A percentile compares a stretch with the other conserved stretches of the same genome.
Evolutionary conservation across 78 protist species (phyloP).

Genomic region (Dictyostelium brefeldianum): DNA sequence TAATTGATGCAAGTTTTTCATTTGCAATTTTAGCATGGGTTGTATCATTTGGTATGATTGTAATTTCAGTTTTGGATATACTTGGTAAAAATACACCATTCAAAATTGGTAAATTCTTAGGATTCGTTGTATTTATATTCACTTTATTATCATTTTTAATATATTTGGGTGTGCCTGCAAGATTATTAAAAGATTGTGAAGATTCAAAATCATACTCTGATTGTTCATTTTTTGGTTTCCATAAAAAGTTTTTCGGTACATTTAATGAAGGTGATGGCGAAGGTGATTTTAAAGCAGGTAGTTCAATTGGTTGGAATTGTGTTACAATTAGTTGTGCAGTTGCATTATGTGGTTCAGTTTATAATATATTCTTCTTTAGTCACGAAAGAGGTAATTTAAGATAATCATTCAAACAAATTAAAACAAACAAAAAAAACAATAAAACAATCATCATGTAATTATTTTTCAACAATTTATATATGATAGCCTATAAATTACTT

Average conservation of each 20-base stretch:
- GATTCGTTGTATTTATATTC: slow-evolving; percentile 2
- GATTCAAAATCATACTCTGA: background rate
- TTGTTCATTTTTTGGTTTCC: background rate
- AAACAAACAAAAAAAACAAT: no score
- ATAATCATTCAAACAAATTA: no score
- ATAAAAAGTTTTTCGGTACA: background rate
- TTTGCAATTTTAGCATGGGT: slow-evolving; percentile 23
- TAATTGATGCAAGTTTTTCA: background rate
- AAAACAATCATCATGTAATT: no score
- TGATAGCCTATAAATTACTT: no score
- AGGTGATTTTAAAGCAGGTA: background rate
- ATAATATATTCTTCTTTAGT: background rate
- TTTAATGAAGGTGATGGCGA: background rate
- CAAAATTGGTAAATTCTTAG: background rate
- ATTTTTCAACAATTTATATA: no score
- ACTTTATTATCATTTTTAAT: background rate
- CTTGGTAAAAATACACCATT: background rate
- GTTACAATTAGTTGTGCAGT: background rate
- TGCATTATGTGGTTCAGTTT: background rate
- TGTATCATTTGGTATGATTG: background rate
- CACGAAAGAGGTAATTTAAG: background rate
- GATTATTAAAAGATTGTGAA: background rate
- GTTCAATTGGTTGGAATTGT: background rate
- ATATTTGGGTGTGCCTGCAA: background rate
- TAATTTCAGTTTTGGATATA: background rate